A percentile compares a stretch with the other conserved stretches of the same genome.
Conservation (phyloP, 371 early-diverging fungal genomes). For the Haplosporangium sp. region DNA sequence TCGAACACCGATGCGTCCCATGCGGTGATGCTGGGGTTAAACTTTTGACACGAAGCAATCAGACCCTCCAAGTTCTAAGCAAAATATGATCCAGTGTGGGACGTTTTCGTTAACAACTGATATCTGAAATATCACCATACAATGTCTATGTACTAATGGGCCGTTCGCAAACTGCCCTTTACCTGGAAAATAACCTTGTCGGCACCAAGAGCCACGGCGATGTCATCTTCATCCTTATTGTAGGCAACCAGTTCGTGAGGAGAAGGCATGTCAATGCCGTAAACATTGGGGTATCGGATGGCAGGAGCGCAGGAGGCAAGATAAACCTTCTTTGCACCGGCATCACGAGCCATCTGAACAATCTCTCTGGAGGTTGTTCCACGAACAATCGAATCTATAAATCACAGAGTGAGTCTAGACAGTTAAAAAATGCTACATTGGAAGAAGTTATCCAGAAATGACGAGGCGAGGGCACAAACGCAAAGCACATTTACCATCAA, state of each 20-base stretch:
- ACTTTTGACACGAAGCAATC: constrained; percentile 80
- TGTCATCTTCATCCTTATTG: constrained; percentile 78
- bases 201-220: constrained; percentile 91
- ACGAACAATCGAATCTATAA: constrained; percentile 94
- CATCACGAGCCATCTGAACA: constrained; percentile 97
- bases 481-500: constrained; percentile 84
- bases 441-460: not conserved
- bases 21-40: constrained; percentile 79
- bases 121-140: not conserved
- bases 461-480: not conserved
- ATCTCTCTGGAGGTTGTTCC: constrained; percentile 98
- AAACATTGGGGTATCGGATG: constrained; percentile 95
- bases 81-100: no score
- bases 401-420: no score
- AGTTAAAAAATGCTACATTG: not conserved
- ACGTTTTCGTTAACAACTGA: not conserved
- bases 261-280: constrained; percentile 99
- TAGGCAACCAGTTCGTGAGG: constrained; percentile 91
- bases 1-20: constrained; percentile 98
- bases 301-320: constrained; percentile 98
- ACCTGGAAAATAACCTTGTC: constrained; percentile 93
- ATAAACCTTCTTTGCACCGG: constrained; percentile 97
- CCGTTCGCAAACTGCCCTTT: not conserved
- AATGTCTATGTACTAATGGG: not conserved
- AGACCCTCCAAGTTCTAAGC: constrained; percentile 78